Conservation (phyloP, 139 green algal species). For the Chlamydomonas eustigma region DNA sequence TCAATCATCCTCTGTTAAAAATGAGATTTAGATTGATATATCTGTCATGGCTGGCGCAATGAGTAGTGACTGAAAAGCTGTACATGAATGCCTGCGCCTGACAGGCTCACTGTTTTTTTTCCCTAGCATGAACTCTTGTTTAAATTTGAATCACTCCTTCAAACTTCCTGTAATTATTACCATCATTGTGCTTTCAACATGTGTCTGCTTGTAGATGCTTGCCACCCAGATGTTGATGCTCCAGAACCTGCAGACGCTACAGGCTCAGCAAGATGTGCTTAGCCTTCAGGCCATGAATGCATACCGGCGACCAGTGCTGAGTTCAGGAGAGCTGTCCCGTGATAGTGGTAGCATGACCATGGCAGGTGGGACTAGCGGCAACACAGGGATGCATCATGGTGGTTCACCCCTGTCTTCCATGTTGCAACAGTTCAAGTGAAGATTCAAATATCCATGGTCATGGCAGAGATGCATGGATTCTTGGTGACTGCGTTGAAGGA, state of each 20-base stretch:
- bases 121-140: background rate
- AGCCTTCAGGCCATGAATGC: background rate
- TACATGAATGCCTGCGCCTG: background rate
- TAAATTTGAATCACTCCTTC: background rate
- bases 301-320: background rate
- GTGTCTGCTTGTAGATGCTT: background rate
- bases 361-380: too few species aligned
- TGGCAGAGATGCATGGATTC: too few species aligned
- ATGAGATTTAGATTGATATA: too few species aligned
- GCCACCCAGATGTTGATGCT: conserved; percentile 22
- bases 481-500: too few species aligned
- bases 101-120: background rate
- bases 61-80: background rate
- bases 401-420: too few species aligned
- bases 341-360: too few species aligned
- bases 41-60: conserved; percentile 4
- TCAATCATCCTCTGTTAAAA: too few species aligned
- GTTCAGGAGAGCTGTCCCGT: too few species aligned
- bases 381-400: too few species aligned
- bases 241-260: conserved; percentile 31
- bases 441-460: too few species aligned
- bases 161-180: background rate
- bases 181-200: background rate
- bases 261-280: background rate
- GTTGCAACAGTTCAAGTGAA: too few species aligned